Base-by-base conservation (phyloP, 371 early-diverging fungal genomes). In the Coemansia linderi region DNA sequence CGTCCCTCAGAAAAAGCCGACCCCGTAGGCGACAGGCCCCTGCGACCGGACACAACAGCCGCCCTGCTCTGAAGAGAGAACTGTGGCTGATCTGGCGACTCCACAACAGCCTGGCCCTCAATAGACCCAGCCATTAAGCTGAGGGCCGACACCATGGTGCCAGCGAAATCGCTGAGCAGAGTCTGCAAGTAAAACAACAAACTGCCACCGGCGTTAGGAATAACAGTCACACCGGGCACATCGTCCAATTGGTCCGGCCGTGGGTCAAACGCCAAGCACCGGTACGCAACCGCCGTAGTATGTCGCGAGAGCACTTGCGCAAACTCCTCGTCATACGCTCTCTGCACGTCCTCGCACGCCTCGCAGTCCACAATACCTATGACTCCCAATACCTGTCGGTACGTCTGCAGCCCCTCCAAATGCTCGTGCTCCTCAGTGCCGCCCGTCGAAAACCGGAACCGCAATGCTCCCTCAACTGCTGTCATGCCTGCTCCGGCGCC, bases 391-490 rank as follows among this genome's bases (percentile, higher is more conserved):
- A 68, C 56, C 62, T 79, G 82, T 27, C 82, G 61, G 70, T 77
- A 69, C 54, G 82, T 81, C 63, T 82, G 82, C 46, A 81, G 59
- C 27, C 79, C 79, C 46, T 82, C 81, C 54, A 82, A 52, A 44
- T 82, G 64, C 70, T 78, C 82, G 48, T 78, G 69, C 36, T 78
- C 82, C 36, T 66, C 67, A 40, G 38, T 58, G 13, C 50, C 44
- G 27, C 39, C 48, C 0, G 54, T 37, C 0, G 65, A 46, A 29
- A 73, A 82, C 5, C 64, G 43, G 36, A 82, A 67, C 44, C 73
- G 73, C 57, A 80, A 40, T 27, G 65, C 62, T 22, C 72, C 68
- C 43, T 77, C 79, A 2, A 54, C 54, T 0, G 61, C 41, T 17
- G 56, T 59, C 64, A 67, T 67, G 9, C 69, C 57, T 24, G 27